phyloP scores from a whole-genome alignment of 2,329 filamentous ascomycete species.

The Cladosporium sp. region DNA sequence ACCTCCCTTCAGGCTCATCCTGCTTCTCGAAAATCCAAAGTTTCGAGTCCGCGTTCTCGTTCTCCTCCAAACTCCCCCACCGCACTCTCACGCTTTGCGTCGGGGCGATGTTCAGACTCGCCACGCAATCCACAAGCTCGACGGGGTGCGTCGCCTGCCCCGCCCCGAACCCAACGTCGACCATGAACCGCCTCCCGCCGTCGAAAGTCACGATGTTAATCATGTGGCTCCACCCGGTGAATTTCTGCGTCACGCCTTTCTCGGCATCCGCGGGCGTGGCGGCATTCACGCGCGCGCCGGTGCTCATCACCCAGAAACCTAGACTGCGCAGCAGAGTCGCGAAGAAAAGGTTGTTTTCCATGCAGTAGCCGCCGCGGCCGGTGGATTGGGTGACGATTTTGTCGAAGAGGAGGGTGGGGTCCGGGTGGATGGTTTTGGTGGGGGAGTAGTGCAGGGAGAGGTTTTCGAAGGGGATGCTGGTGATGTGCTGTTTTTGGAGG shows the following conservation, averaged over 20 bases:
- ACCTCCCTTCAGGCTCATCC: constrained; percentile 40
- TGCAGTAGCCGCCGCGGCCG: constrained; percentile 56
- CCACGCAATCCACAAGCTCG: constrained; percentile 47
- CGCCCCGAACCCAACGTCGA: constrained; percentile 64
- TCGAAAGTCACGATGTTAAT: constrained; percentile 43
- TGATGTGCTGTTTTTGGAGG: constrained; percentile 31
- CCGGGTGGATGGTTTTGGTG: constrained; percentile 45
- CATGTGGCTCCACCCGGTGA: constrained; percentile 36
- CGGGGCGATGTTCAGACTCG: constrained; percentile 10
- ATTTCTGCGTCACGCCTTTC: constrained; percentile 5
- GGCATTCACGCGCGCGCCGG: constrained; percentile 36
- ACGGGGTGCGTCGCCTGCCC: constrained; percentile 58
- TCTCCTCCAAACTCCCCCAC: constrained; percentile 19
- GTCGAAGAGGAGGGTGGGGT: constrained; percentile 47
- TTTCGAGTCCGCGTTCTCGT: constrained; percentile 27
- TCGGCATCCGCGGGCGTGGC: background rate
- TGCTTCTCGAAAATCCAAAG: constrained; percentile 41
- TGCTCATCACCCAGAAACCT: constrained; percentile 43
- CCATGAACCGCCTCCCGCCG: constrained; percentile 45
- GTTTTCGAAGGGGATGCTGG: constrained; percentile 54
- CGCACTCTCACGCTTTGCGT: constrained; percentile 18
- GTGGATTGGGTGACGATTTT: constrained; percentile 45
- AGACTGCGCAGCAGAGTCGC: constrained; percentile 48
- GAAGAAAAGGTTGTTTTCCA: constrained; percentile 56
- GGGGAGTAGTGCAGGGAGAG: constrained; percentile 52